Evolutionary conservation across 371 early-diverging fungal species (phyloP).

Genomic region (Amoeboradix gromovi): DNA sequence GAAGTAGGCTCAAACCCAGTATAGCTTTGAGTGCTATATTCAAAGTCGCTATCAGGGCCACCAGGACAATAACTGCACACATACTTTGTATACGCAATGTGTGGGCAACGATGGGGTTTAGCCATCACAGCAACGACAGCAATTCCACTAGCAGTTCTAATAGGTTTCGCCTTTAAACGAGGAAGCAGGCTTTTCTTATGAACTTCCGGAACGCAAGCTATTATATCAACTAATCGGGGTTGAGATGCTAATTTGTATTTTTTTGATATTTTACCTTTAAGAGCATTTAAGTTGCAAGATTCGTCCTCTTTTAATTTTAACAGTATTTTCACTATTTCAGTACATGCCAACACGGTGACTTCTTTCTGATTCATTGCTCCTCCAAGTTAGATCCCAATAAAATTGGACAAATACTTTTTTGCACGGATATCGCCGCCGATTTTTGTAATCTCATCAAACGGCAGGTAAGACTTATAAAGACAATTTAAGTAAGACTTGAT

Average conservation of each 20-base stretch:
- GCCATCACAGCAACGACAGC: slow-evolving; percentile 99
- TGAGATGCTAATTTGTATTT: slow-evolving; percentile 47
- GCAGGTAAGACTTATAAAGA: too few species aligned
- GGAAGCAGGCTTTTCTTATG: slow-evolving; percentile 57
- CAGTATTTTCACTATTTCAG: too few species aligned
- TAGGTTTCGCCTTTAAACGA: slow-evolving; percentile 79
- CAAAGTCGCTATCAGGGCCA: slow-evolving; percentile 99
- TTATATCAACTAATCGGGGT: slow-evolving; percentile 94
- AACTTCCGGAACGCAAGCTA: slow-evolving; percentile 89
- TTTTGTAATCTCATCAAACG: too few species aligned
- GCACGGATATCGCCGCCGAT: too few species aligned
- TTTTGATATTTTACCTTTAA: slow-evolving; percentile 41
- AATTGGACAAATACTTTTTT: too few species aligned
- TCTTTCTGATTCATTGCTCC: too few species aligned
- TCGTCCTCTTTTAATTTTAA: too few species aligned
- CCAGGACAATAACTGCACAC: slow-evolving; percentile 98
- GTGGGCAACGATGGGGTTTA: slow-evolving; percentile 99
- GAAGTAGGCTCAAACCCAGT: slow-evolving; percentile 99
- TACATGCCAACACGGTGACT: too few species aligned
- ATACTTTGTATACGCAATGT: slow-evolving; percentile 98
- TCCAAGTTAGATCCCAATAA: too few species aligned
- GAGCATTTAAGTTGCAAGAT: slow-evolving; percentile 43
- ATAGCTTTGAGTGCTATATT: slow-evolving; percentile 98
- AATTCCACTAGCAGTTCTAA: slow-evolving; percentile 95
- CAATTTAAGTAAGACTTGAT: too few species aligned